Percentiles rank a stretch among this genome's conserved stretches.
Evolutionary conservation across 306 rosid genomes (phyloP).

Genomic region (Cucurbita moschata): DNA sequence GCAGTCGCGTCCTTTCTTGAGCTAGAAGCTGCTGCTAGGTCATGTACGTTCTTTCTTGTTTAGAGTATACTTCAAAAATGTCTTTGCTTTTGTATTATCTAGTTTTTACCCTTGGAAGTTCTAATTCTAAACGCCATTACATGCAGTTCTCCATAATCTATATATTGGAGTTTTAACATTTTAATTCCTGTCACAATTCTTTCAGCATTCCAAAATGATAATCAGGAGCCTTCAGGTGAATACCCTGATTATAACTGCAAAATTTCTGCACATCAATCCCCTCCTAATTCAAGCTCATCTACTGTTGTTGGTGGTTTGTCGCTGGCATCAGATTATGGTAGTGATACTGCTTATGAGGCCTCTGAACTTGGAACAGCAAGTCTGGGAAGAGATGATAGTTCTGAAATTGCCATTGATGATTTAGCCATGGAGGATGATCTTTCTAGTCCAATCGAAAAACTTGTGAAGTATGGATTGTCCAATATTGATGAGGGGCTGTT

Average conservation of each 20-base stretch:
- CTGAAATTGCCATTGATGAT: conserved; percentile 74
- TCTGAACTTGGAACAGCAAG: conserved; percentile 68
- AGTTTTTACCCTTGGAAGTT: conserved; percentile 1
- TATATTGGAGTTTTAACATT: conserved; percentile 17
- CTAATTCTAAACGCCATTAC: not conserved
- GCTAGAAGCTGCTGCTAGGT: conserved; percentile 96
- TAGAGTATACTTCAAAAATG: conserved; percentile 7
- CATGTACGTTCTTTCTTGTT: conserved; percentile 56
- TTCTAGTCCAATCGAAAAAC: conserved; percentile 73
- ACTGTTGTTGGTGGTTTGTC: conserved; percentile 65
- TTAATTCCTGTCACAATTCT: not conserved
- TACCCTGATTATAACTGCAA: conserved; percentile 33
- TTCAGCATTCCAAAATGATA: conserved; percentile 82
- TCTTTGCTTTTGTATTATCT: conserved; percentile 10
- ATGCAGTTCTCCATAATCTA: not conserved
- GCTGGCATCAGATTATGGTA: conserved; percentile 74
- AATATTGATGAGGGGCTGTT: conserved; percentile 91
- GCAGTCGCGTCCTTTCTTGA: conserved; percentile 90
- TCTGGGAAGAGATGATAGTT: conserved; percentile 61
- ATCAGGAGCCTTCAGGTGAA: conserved; percentile 41
- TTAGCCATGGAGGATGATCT: conserved; percentile 72
- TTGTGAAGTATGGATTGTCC: conserved; percentile 72
- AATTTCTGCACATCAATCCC: conserved; percentile 38
- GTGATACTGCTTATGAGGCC: conserved; percentile 53
- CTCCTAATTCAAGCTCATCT: conserved; percentile 45